Percentiles rank a stretch among this genome's conserved stretches.
Evolutionary conservation across 495 filamentous ascomycete species (phyloP).

Genomic region (Cenococcum geophilum): DNA sequence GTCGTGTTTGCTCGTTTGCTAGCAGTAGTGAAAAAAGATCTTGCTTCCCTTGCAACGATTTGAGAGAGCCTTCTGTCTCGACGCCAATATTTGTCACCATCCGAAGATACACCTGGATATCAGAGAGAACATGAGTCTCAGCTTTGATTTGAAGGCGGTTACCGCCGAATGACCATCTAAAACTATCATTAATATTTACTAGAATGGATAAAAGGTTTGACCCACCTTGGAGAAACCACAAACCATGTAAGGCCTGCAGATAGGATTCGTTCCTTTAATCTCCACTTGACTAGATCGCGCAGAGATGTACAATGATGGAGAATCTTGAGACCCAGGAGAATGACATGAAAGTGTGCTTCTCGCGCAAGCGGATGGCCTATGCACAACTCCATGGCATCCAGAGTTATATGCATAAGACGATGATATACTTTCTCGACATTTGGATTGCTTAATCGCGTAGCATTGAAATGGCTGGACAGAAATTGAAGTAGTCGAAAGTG

Average conservation of each 20-base stretch:
- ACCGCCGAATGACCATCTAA: conserved; percentile 86
- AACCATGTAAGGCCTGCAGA: conserved; percentile 88
- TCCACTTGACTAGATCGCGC: conserved; percentile 55
- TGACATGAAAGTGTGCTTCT: conserved; percentile 81
- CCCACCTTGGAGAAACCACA: conserved; percentile 60
- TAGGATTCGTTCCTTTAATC: conserved; percentile 79
- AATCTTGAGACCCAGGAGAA: conserved; percentile 74
- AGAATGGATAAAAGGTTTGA: not conserved
- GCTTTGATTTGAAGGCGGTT: conserved; percentile 90
- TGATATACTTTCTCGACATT: conserved; percentile 75
- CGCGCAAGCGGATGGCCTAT: conserved; percentile 77
- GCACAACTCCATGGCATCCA: conserved; percentile 62
- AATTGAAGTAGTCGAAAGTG: conserved; percentile 84
- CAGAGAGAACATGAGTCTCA: conserved; percentile 73
- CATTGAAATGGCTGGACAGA: conserved; percentile 88
- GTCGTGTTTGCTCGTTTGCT: conserved; percentile 75
- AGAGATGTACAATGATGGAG: conserved; percentile 62
- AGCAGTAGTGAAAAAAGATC: conserved; percentile 70
- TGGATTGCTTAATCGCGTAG: conserved; percentile 70
- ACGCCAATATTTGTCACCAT: conserved; percentile 51
- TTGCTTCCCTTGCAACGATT: conserved; percentile 69
- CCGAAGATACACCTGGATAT: conserved; percentile 61
- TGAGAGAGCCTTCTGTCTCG: conserved; percentile 49
- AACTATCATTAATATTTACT: conserved; percentile 4
- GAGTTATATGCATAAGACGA: conserved; percentile 67